Conservation (phyloP, 805 yeast genomes). For the Cyberlindnera sargentensis region DNA sequence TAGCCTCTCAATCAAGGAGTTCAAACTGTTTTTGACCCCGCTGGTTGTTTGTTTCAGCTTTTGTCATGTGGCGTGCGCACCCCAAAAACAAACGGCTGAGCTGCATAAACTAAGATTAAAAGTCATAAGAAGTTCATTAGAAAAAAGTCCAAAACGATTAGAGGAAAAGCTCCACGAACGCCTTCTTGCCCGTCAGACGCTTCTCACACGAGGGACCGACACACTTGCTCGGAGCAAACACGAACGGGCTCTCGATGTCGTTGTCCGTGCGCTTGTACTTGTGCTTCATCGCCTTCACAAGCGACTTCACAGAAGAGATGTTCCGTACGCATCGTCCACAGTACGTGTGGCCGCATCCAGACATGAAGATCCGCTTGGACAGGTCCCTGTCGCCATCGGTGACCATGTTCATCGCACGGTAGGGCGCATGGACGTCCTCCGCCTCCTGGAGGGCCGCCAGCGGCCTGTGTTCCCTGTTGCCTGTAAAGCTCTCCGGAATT, state of each 20-base stretch:
- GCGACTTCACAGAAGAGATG: conserved; percentile 32
- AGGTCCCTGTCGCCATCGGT: conserved; percentile 50
- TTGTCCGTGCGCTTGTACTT: conserved; percentile 15
- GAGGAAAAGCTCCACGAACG: conserved; percentile 49
- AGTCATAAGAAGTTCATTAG: too few species aligned
- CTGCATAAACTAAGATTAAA: too few species aligned
- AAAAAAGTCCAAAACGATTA: conserved; percentile 6
- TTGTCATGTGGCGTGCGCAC: too few species aligned
- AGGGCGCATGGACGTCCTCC: conserved; percentile 51
- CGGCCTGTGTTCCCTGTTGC: conserved; percentile 23
- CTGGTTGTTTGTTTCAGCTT: too few species aligned
- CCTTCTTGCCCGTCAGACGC: conserved; percentile 37
- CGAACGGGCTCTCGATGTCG: conserved; percentile 28
- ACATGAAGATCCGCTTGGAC: conserved; percentile 57
- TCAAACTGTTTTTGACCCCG: too few species aligned
- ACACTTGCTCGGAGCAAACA: conserved; percentile 52
- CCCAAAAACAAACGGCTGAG: too few species aligned
- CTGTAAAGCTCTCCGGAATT: conserved; percentile 44
- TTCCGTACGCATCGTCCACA: conserved; percentile 80
- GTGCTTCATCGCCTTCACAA: conserved; percentile 9
- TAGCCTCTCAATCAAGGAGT: too few species aligned
- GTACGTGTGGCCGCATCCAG: conserved; percentile 76
- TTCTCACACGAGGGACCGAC: conserved; percentile 45
- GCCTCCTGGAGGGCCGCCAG: conserved; percentile 27
- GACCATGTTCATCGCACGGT: conserved; percentile 46